These are phyloP conservation scores for Maudiozyma barnettii DNA, from an alignment of 805 yeast species.

Conservation along the genomic window DNA sequence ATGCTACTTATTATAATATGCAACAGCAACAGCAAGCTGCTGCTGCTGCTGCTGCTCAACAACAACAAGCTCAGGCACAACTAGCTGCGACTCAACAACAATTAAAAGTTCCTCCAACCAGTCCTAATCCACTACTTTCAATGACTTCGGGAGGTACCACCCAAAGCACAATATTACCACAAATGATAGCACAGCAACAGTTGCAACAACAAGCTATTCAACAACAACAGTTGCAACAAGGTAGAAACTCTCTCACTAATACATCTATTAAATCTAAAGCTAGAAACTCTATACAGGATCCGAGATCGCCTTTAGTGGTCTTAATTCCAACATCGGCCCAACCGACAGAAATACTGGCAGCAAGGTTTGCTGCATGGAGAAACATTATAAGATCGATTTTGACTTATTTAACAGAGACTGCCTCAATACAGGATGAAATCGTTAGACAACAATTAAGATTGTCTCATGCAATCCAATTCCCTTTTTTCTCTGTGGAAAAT, in stretches of 20 bases:
- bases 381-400: slow-evolving; percentile 64
- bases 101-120: neutral
- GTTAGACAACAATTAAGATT: slow-evolving; percentile 73
- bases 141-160: slow-evolving; percentile 3
- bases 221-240: slow-evolving; percentile 5
- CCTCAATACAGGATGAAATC: slow-evolving; percentile 80
- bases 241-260: slow-evolving; percentile 10
- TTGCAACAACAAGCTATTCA: neutral
- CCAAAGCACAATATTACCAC: slow-evolving; percentile 2
- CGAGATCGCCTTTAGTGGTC: slow-evolving; percentile 40
- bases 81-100: slow-evolving; percentile 2
- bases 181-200: neutral
- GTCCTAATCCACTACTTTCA: slow-evolving; percentile 1
- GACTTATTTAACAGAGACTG: slow-evolving; percentile 67
- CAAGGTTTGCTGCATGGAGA: slow-evolving; percentile 82
- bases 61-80: slow-evolving; percentile 3
- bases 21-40: slow-evolving; percentile 7
- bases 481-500: slow-evolving; percentile 26
- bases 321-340: slow-evolving; percentile 50
- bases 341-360: slow-evolving; percentile 83
- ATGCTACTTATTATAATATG: slow-evolving; percentile 1
- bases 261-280: slow-evolving; percentile 8
- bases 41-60: slow-evolving; percentile 5
- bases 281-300: slow-evolving; percentile 27
- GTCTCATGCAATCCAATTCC: slow-evolving; percentile 61